These are phyloP conservation scores for Amanita fuliginea DNA, from an alignment of 768 basidiomycete genomes.

Conservation along the genomic window DNA sequence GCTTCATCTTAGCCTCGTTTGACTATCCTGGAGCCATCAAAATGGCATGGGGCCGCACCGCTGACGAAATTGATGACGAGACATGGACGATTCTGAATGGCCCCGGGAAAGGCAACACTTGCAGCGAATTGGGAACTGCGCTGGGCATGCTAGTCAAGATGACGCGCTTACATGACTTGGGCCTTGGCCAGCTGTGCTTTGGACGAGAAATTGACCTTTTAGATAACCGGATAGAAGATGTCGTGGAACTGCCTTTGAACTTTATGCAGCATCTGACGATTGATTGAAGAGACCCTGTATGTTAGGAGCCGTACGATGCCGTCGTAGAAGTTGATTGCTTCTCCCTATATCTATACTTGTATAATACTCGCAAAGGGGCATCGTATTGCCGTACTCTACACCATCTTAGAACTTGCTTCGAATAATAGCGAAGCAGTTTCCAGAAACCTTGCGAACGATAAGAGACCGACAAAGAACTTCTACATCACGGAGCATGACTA, in stretches of 20 bases:
- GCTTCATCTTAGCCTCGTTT: slow-evolving; percentile 64
- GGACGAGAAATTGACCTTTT: slow-evolving; percentile 9
- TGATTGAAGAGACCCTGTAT: neutral
- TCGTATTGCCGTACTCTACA: too few species aligned
- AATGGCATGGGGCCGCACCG: slow-evolving; percentile 57
- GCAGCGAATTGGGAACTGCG: slow-evolving; percentile 21
- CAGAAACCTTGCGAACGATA: too few species aligned
- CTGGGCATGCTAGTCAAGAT: slow-evolving; percentile 64
- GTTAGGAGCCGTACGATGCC: neutral
- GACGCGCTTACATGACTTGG: slow-evolving; percentile 66
- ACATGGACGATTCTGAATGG: slow-evolving; percentile 55
- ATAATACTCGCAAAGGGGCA: too few species aligned
- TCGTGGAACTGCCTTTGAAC: neutral
- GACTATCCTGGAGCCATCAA: slow-evolving; percentile 53
- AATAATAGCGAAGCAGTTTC: too few species aligned
- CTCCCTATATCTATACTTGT: too few species aligned
- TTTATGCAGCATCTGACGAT: neutral
- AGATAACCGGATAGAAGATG: neutral
- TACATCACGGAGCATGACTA: slow-evolving; percentile 8
- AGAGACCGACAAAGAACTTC: neutral
- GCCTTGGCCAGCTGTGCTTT: slow-evolving; percentile 54
- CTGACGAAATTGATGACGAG: slow-evolving; percentile 55
- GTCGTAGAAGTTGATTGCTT: neutral
- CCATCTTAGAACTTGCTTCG: too few species aligned
- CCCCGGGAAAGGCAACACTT: slow-evolving; percentile 24